Evolutionary conservation across 768 basidiomycete genomes (phyloP), one percentile per base, ranked within the genome.

Genomic region (Serpula lacrymans): DNA sequence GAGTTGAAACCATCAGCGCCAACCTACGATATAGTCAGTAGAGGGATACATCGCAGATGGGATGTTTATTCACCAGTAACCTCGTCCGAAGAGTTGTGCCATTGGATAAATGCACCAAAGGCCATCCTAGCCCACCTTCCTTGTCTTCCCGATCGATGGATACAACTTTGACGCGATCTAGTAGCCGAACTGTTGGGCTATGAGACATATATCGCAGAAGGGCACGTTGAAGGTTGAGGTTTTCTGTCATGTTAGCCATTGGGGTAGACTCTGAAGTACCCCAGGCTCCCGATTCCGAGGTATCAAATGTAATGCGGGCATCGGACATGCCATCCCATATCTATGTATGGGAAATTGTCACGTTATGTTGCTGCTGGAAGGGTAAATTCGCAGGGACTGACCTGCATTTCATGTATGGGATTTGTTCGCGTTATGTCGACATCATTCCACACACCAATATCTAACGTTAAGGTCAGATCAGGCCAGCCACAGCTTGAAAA

Each of bases 1-100:
- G 94, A 97, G 54, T 92, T 94, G 59, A 82, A 84, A 3, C 96
- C 96, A 54, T 98, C 96, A 4, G 96, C 95, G 13, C 96, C 95
- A 24, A 98, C 80, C 88, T 91, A 50, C 26, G 36, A 38, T n/a
- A 17, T 14, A 31, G 40, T 17, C 13, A 33, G 35, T 32, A 24
- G n/a, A 36, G 34, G 14, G 17, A 35, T 17, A 10, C 37, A 33
- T 47, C 30, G 13, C 7, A 26, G 7, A 31, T 21, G 26, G 23
- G 29, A 20, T 31, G 16, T 17, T 20, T 38, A 67, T 74, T 64
- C 51, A 92, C 89, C 42, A 96, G 67, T 25, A 96, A 68, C 49
- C 89, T 70, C 14, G 90, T 77, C 43, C 84, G 71, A 18, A 95
- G 65, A 16, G 70, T 71, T 34, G 66, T 69, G 13, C 79, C 79